Conservation (phyloP, 2,329 filamentous ascomycete genomes). For the Tolypocladium paradoxum region DNA sequence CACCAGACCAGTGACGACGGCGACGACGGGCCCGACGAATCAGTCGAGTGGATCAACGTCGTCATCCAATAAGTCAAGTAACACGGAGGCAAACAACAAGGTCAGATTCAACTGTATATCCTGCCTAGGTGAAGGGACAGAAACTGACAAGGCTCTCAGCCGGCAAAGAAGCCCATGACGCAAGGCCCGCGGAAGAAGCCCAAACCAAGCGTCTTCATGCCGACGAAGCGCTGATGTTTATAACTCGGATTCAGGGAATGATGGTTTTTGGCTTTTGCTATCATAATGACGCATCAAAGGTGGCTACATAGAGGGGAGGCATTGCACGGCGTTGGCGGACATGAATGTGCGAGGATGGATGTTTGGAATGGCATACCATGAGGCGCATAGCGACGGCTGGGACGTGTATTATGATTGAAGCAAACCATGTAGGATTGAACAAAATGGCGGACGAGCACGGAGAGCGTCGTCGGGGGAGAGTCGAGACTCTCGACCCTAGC, state of each 20-base stretch:
- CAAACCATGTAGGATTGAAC: background rate
- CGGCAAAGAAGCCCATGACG: conserved; percentile 1
- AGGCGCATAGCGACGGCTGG: background rate
- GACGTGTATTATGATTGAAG: background rate
- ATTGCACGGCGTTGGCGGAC: conserved; percentile 1
- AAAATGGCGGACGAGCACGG: background rate
- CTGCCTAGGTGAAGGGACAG: background rate
- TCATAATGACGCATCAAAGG: background rate
- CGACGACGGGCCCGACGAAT: conserved; percentile 5
- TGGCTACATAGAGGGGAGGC: background rate
- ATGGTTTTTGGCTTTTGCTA: background rate
- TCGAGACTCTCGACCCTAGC: too few relatives aligned
- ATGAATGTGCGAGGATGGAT: background rate
- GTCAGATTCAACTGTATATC: conserved; percentile 2
- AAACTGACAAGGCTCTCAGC: background rate
- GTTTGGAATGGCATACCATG: background rate
- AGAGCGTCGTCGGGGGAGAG: background rate
- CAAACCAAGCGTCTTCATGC: conserved; percentile 12
- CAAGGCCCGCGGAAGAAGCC: conserved; percentile 7
- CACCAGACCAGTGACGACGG: conserved; percentile 3
- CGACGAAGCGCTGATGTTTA: conserved; percentile 9
- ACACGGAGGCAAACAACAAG: conserved; percentile 8
- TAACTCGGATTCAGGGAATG: too few relatives aligned
- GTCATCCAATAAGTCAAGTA: conserved; percentile 6
- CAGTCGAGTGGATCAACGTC: conserved; percentile 12